Evolutionary conservation across 2,329 filamentous ascomycete species (phyloP), one percentile per base, ranked within the genome.

Genomic region (Diaporthe sp.): DNA sequence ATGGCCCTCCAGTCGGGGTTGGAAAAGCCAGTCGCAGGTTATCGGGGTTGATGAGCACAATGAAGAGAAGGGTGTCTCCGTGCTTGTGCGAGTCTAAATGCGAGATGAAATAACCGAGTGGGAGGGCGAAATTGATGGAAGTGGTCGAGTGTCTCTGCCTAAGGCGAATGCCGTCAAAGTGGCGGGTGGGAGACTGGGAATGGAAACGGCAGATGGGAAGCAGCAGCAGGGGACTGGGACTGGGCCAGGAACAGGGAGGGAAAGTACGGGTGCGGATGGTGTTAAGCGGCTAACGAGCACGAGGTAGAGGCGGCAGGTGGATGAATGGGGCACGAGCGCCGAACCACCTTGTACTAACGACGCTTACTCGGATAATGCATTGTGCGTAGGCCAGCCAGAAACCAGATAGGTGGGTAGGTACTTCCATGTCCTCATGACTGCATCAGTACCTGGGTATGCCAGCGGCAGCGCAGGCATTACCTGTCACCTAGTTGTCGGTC

Each of bases 71-170:
- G 22, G 17, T 42, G 34, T 55, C n/a, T 55, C n/a, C 25, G 31
- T 70, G 65, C 49, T 17, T 3, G 34, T 28, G 34, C 10, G 17
- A 55, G 65, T n/a, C 9, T 42, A 42, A 55, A 42, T 28, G 65
- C 0, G 34, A 12, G 65, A 42, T 70, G 47, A 55, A 70, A 28
- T n/a, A 7, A 42, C 31, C 15, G 5, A 5, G 31, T 42, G 47
- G 8, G n/a, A 42, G 49, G 25, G 22, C 49, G 49, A 12, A 55
- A 53, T 22, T 53, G 65, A 55, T 70, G 65, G 34, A 28, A 42
- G 9, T 28, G 47, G 65, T 70, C n/a, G 65, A 55, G 34, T 49
- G 65, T 39, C 31, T 70, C 65, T 70, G 65, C 47, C 65, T 70
- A 10, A 70, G n/a, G n/a, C 63, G 63, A 20, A 25, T 53, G 65